Base-by-base conservation (phyloP, 2,329 filamentous ascomycete species). In the Arthrobotrys sphaeroides region DNA sequence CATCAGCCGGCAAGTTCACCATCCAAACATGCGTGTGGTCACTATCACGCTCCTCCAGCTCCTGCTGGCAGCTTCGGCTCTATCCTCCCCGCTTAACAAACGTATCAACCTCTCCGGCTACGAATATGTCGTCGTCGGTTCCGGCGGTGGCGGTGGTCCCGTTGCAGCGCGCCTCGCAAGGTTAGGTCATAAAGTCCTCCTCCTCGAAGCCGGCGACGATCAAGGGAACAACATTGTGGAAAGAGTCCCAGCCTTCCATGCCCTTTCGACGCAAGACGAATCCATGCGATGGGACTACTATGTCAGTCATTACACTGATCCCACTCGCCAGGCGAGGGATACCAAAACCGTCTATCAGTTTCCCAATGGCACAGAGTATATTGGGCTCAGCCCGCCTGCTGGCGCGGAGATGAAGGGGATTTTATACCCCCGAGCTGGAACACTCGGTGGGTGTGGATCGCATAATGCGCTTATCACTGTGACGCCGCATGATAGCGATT, bases 121-220 rank as follows among this genome's bases (percentile, higher is more conserved):
- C 79, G 88, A 90, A 74, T 90, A 88, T 81, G 83, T 90, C 26
- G 84, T 90, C 7, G 87, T 90, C 38, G 88, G 88, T 9, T 88
- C 86, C 5, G 88, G 88, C 2, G 84, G 87, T 5, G 87, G 88
- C 10, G 88, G 88, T 51, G 87, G 85, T 13, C 87, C 87, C 5
- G 80, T 89, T 3, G 87, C 88, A 10, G 85, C 86, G 22, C 84
- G 87, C 43, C 85, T 90, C 26, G 88, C 88, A n/a, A 82, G 86
- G 59, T 85, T 86, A 33, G 88, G 88, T 42, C 85, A 87, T 82
- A 86, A 85, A 77, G 87, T 87, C 1, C 85, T 90, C n/a, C 84
- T 90, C 2, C 85, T 89, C 31, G 87, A 89, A 78, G 87, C 87
- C 22, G 87, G 87, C 59, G 86, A 87, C 73, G 88, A 90, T 78